Percentiles rank a stretch among this genome's conserved stretches.
phyloP scores from a whole-genome alignment of 2,329 filamentous ascomycete species.

The Penicillium freii region DNA sequence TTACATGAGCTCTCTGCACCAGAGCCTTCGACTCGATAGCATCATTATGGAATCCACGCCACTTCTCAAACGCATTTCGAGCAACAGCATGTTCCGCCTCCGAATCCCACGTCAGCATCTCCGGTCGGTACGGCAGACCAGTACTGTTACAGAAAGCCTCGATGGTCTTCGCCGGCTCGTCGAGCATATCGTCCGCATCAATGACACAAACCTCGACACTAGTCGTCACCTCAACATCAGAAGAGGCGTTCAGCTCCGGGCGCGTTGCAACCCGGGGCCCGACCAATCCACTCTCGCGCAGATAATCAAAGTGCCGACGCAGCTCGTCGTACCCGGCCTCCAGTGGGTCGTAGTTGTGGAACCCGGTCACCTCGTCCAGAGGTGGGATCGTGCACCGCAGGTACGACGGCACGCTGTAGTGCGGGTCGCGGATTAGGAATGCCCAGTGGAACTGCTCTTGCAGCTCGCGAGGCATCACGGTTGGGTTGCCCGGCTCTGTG shows the following conservation, averaged over 20 bases:
- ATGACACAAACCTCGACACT: slow-evolving; percentile 72
- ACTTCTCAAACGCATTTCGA: slow-evolving; percentile 82
- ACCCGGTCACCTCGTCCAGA: slow-evolving; percentile 76
- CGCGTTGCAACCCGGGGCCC: slow-evolving; percentile 61
- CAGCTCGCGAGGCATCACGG: slow-evolving; percentile 71
- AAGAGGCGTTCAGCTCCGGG: slow-evolving; percentile 25
- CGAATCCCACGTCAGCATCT: slow-evolving; percentile 83
- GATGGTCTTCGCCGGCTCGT: slow-evolving; percentile 74
- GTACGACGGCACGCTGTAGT: slow-evolving; percentile 86
- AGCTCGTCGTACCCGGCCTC: slow-evolving; percentile 93
- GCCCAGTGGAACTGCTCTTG: slow-evolving; percentile 86
- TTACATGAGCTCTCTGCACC: slow-evolving; percentile 56
- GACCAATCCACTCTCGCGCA: slow-evolving; percentile 66
- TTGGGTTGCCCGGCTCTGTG: slow-evolving; percentile 72
- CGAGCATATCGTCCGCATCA: slow-evolving; percentile 90
- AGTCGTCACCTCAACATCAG: slow-evolving; percentile 19
- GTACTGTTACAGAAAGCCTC: slow-evolving; percentile 77
- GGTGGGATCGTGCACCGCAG: slow-evolving; percentile 92
- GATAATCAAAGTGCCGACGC: slow-evolving; percentile 80
- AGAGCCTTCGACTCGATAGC: slow-evolving; percentile 79
- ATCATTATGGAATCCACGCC: slow-evolving; percentile 96
- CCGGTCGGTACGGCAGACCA: slow-evolving; percentile 69
- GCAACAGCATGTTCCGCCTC: slow-evolving; percentile 69
- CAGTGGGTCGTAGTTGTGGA: slow-evolving; percentile 77
- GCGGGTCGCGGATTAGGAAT: slow-evolving; percentile 95